Conservation (phyloP, 2,329 filamentous ascomycete genomes). For the Dendrostoma leiphaemia region DNA sequence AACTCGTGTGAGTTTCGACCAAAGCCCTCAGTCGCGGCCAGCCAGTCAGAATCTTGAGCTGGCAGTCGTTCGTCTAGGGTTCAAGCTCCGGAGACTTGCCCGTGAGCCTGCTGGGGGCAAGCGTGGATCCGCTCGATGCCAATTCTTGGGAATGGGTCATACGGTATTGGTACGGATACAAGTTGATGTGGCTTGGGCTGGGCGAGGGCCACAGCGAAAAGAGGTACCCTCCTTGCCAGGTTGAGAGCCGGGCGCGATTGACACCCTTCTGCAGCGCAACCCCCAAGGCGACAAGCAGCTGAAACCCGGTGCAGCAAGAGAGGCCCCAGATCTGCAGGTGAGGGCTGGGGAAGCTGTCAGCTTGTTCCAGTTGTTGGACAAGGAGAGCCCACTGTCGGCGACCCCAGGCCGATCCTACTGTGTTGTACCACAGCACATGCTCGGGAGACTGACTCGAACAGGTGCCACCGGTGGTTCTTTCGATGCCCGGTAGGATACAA, state of each 20-base stretch:
- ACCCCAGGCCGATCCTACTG: no score
- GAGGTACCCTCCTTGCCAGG: not conserved
- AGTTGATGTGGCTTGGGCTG: not conserved
- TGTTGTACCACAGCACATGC: not conserved
- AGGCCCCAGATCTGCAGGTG: slow-evolving; percentile 8
- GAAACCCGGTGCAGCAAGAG: slow-evolving; percentile 12
- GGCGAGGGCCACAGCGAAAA: not conserved
- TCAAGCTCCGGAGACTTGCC: not conserved
- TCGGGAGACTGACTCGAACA: not conserved
- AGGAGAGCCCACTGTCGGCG: no score
- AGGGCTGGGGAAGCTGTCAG: not conserved
- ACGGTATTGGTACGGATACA: not conserved
- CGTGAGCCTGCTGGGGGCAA: not conserved
- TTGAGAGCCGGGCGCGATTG: not conserved
- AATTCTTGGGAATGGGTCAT: not conserved
- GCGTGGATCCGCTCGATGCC: not conserved
- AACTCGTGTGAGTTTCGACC: not conserved
- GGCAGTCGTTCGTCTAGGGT: not conserved
- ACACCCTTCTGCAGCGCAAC: not conserved
- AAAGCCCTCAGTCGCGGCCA: not conserved
- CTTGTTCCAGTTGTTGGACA: no score
- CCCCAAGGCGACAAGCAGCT: slow-evolving; percentile 11
- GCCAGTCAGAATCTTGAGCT: not conserved
- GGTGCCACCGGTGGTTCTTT: not conserved
- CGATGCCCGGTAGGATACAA: not conserved